Evolutionary conservation across 768 basidiomycete species (phyloP), one percentile per base, ranked within the genome.

Genomic region (Lentinus brumalis): DNA sequence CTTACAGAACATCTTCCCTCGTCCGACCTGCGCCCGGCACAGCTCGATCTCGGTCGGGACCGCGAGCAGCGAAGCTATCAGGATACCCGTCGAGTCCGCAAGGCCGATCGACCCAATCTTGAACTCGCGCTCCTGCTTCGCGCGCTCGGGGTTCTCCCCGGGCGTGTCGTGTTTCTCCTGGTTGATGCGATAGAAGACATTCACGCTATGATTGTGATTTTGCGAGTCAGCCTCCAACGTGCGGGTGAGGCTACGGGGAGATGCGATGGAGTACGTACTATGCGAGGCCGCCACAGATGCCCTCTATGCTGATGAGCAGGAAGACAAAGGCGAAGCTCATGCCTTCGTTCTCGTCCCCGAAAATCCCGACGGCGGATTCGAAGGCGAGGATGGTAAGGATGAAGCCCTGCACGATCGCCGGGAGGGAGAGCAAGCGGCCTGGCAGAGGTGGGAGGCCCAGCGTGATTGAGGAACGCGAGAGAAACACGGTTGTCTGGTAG

Each of bases 391-490:
- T 75, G 29, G 85, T 62, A 38, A 96, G 81, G 62, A 95, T 87
- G 45, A 78, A 18, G 59, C 78, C 82, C 74, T 97, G 95, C 12
- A 89, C 70, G 40, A 93, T 74, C 0, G 93, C 86, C 5, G 96
- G 96, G 2, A 93, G 69, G 2, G 89, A 76, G 12, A 98, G 83
- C 8, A 92, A 75, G 0, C 75, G 78, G 16, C 77, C 71, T 0
- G 94, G 93, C 5, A 97, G 77, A 0, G 95, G 84, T 0, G 92
- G 92, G 11, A 97, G 63, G 12, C 92, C 92, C 42, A 96, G 74
- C 7, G 94, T 91, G 59, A 96, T 89, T 8, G 92, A 89, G 0
- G 96, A 96, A 4, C 96, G 89, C 5, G 96, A 96, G 60, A 98
- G 71, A 77, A 98, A 97, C 49, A 97, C 96, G 44, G 92, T 92